Base-by-base conservation (phyloP, 2,329 filamentous ascomycete species). In the Leptoxyphium fumago region DNA sequence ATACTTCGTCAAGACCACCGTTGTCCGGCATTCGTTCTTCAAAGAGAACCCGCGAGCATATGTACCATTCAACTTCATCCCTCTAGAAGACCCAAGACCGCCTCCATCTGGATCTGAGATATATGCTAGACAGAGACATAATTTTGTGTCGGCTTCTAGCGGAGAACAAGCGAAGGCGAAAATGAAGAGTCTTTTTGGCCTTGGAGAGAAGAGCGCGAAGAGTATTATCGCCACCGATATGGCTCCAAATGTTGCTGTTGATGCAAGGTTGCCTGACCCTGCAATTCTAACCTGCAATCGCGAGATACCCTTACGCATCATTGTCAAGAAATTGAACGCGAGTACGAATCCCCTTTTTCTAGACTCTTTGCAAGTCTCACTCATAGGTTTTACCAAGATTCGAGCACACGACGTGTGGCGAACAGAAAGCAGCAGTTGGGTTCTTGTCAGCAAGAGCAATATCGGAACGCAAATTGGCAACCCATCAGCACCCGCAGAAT, bases 1-100 rank as follows among this genome's bases (percentile, higher is more conserved):
- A 52, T 98, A 98, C 64, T 98, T 84, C 60, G 74, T 96, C 59
- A 98, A 98, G 62, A 86, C 83, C n/a, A 96, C 91, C 0, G 79
- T 96, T 5, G 84, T 87, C 56, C 73, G 87, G n/a, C 86, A 87
- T 0, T 80, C 83, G 11, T 73, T 95, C 46, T 85, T 93, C 64
- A 89, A 89, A 59, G 87, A 94, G 64, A 95, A 95, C 56, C 83
- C 86, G 62, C 73, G 88, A 43, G 61, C 65, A 11, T 67, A 56
- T 51, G 61, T 59, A 30, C 77, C 79, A 30, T 82, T 95, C 65
- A 89, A 84, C 46, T 91, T 98, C 60, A 72, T 95, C 32, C 91
- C 91, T 4, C 89, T 96, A 52, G 91, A 98, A 61, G 84, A 86
- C 5, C 88, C 89, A 0, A 73, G 88, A 38, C 77, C 78, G 0